Evolutionary conservation across 2,329 filamentous ascomycete genomes (phyloP).

Genomic region (Phyllosticta citrichinensis): DNA sequence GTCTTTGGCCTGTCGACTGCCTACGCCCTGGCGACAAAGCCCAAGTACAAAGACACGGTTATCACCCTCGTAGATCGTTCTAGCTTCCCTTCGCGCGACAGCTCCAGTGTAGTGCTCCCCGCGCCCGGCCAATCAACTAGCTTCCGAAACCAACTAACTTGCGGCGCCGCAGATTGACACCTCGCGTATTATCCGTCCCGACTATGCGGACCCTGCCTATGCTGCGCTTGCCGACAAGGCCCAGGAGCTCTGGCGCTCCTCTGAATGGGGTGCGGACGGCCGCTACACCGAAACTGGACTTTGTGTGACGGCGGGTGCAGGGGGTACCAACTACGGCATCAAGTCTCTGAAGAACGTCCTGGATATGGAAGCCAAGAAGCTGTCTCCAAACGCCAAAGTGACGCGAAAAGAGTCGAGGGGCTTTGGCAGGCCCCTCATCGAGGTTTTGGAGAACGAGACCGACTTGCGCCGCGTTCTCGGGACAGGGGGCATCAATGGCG

Average conservation of each 20-base stretch:
- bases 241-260: slow-evolving; percentile 55
- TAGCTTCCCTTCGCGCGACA: slow-evolving; percentile 48
- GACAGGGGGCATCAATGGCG: slow-evolving; percentile 40
- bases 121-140: not conserved
- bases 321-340: slow-evolving; percentile 32
- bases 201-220: slow-evolving; percentile 77
- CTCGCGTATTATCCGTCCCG: slow-evolving; percentile 55
- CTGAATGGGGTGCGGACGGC: slow-evolving; percentile 51
- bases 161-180: slow-evolving; percentile 38
- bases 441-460: slow-evolving; percentile 26
- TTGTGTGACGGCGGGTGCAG: slow-evolving; percentile 49
- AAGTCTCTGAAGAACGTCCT: slow-evolving; percentile 26
- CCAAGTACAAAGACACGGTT: slow-evolving; percentile 38
- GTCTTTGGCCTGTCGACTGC: slow-evolving; percentile 56
- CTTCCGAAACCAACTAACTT: not conserved
- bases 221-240: slow-evolving; percentile 62
- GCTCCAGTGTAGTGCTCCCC: slow-evolving; percentile 38
- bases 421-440: slow-evolving; percentile 15
- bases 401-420: slow-evolving; percentile 17
- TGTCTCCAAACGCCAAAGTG: not conserved
- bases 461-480: slow-evolving; percentile 32
- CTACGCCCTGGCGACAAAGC: slow-evolving; percentile 55
- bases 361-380: slow-evolving; percentile 22
- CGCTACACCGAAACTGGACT: slow-evolving; percentile 64
- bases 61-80: slow-evolving; percentile 51